A percentile compares a stretch with the other conserved stretches of the same genome.
Evolutionary conservation across 2,329 filamentous ascomycete genomes (phyloP).

Genomic region (Endoconidiophora polonica): DNA sequence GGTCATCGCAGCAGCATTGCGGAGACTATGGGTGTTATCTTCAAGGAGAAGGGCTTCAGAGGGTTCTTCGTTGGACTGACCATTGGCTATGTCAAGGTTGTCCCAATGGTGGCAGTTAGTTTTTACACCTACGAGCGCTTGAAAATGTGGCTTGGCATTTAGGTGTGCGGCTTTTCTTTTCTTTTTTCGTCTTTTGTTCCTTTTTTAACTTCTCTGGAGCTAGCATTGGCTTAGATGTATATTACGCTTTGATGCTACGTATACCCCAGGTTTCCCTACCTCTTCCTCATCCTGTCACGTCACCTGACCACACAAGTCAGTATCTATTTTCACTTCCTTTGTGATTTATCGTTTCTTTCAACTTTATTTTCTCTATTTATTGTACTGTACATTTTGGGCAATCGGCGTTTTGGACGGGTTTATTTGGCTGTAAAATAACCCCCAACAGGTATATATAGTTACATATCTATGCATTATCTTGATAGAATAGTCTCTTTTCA

Average conservation of each 20-base stretch:
- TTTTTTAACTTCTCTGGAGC: neutral
- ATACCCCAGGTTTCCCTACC: no score
- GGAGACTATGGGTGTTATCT: slow-evolving; percentile 64
- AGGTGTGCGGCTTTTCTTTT: slow-evolving; percentile 15
- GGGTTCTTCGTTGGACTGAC: slow-evolving; percentile 89
- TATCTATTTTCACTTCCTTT: neutral
- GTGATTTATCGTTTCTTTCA: neutral
- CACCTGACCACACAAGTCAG: no score
- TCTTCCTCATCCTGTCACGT: no score
- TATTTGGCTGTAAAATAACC: no score
- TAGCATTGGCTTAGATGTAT: no score
- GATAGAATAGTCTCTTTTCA: no score
- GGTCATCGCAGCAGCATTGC: slow-evolving; percentile 60
- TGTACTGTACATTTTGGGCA: neutral
- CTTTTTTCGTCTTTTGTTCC: neutral
- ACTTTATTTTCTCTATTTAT: neutral
- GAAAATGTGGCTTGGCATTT: slow-evolving; percentile 51
- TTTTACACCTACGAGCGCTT: slow-evolving; percentile 51
- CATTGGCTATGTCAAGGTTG: slow-evolving; percentile 87
- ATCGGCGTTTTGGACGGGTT: neutral
- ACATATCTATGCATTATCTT: neutral
- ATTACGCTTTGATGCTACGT: no score
- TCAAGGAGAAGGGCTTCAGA: slow-evolving; percentile 53
- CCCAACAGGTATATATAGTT: neutral
- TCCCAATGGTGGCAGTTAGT: slow-evolving; percentile 66